Conservation (phyloP, 1,139 yeast species). For the Magnusiomyces magnusii region DNA sequence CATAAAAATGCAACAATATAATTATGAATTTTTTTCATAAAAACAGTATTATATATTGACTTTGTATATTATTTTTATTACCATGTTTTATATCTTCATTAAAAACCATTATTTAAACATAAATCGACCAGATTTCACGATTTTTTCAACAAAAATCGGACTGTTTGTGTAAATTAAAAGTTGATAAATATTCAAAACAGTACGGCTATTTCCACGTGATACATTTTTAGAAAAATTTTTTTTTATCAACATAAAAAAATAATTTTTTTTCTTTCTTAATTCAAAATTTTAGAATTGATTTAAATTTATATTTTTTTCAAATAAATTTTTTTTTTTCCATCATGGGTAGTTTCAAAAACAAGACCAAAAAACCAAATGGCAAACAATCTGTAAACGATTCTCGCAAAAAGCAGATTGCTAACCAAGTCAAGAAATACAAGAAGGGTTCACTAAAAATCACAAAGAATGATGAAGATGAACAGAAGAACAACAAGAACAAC, state of each 20-base stretch:
- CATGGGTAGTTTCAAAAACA: background rate
- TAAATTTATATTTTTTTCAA: background rate
- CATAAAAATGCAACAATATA: too few species aligned
- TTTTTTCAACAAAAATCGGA: too few species aligned
- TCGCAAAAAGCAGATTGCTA: slow-evolving; percentile 4
- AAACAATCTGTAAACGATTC: background rate
- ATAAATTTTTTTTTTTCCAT: background rate
- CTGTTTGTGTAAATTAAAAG: too few species aligned
- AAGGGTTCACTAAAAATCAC: slow-evolving; percentile 6
- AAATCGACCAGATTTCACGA: too few species aligned
- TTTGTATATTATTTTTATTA: too few species aligned
- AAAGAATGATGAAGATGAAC: slow-evolving; percentile 3
- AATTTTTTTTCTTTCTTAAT: too few species aligned
- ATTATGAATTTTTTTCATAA: too few species aligned
- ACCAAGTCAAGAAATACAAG: slow-evolving; percentile 5
- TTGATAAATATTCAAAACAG: too few species aligned
- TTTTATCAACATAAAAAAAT: background rate
- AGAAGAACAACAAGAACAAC: slow-evolving; percentile 16
- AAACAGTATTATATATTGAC: too few species aligned
- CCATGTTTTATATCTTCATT: too few species aligned
- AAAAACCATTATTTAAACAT: too few species aligned
- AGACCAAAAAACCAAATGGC: slow-evolving; percentile 1
- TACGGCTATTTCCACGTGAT: slow-evolving; percentile 1
- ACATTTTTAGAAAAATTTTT: slow-evolving; percentile 1
- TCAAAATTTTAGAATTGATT: too few species aligned